A percentile compares a stretch with the other conserved stretches of the same genome.
Evolutionary conservation across 164 flowering plant genomes (phyloP).

Genomic region (Protea cynaroides): DNA sequence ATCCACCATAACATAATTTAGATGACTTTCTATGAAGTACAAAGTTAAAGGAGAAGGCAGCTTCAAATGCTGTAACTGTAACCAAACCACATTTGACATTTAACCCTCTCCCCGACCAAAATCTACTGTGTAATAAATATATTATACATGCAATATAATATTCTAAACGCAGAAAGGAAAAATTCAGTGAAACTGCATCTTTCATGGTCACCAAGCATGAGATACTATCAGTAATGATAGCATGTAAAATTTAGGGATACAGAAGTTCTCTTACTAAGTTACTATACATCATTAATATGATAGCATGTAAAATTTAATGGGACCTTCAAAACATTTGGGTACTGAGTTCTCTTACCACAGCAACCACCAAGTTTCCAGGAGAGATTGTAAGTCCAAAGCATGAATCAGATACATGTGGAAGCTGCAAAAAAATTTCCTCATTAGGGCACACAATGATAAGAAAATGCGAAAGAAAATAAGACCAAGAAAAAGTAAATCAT

Average conservation of each 20-base stretch:
- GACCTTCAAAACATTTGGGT: neutral
- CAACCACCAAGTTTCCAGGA: slow-evolving; percentile 79
- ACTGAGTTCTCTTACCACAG: slow-evolving; percentile 47
- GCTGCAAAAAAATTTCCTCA: slow-evolving; percentile 35
- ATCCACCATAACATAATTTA: no score
- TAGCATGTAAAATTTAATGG: neutral
- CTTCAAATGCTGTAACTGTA: no score
- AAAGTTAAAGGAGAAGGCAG: no score
- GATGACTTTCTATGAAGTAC: no score
- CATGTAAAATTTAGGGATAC: neutral
- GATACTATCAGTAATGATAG: no score
- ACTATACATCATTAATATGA: no score
- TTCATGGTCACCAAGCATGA: neutral
- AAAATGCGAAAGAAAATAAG: neutral
- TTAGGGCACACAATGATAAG: slow-evolving; percentile 4
- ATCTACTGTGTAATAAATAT: no score
- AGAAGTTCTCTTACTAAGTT: slow-evolving; percentile 42
- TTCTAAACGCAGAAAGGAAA: neutral
- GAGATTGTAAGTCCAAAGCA: slow-evolving; percentile 79
- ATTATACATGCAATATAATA: no score
- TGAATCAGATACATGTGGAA: slow-evolving; percentile 55
- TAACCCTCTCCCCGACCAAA: no score
- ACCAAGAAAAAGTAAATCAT: slow-evolving; percentile 21
- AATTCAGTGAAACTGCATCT: neutral
- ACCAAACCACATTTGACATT: no score